Evolutionary conservation across 2,329 filamentous ascomycete species (phyloP).

Genomic region (Fusarium nisikadoi): DNA sequence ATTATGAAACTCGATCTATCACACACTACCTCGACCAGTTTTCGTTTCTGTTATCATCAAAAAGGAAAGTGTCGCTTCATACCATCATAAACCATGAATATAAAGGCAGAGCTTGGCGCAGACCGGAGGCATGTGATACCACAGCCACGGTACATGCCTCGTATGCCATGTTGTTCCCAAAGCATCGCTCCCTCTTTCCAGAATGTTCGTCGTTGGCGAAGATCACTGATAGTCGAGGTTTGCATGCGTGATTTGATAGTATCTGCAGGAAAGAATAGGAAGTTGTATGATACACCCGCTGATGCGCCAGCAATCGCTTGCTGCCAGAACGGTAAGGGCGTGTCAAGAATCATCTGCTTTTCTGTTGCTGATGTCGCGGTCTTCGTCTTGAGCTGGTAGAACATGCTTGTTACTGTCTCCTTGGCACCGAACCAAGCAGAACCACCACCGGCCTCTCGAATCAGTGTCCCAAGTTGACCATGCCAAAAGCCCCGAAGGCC

Average conservation of each 20-base stretch:
- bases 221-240: conserved; percentile 76
- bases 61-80: conserved; percentile 76
- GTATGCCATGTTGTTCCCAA: conserved; percentile 85
- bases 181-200: conserved; percentile 75
- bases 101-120: conserved; percentile 96
- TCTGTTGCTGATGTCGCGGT: conserved; percentile 53
- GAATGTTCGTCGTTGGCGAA: conserved; percentile 72
- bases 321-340: conserved; percentile 81
- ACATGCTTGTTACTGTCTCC: conserved; percentile 79
- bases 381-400: conserved; percentile 67
- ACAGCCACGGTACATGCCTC: conserved; percentile 91
- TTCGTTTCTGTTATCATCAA: conserved; percentile 34
- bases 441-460: conserved; percentile 91
- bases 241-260: conserved; percentile 98
- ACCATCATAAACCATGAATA: conserved; percentile 94
- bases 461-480: conserved; percentile 91
- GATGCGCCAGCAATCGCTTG: conserved; percentile 88
- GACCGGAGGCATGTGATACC: conserved; percentile 90
- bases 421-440: conserved; percentile 96
- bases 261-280: conserved; percentile 95
- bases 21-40: neutral
- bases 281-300: conserved; percentile 95
- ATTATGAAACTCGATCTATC: neutral
- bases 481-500: conserved; percentile 93
- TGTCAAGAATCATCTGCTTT: conserved; percentile 55